Conservation (phyloP, 1,284 basidiomycete species). For the Leccinum angustisporum region DNA sequence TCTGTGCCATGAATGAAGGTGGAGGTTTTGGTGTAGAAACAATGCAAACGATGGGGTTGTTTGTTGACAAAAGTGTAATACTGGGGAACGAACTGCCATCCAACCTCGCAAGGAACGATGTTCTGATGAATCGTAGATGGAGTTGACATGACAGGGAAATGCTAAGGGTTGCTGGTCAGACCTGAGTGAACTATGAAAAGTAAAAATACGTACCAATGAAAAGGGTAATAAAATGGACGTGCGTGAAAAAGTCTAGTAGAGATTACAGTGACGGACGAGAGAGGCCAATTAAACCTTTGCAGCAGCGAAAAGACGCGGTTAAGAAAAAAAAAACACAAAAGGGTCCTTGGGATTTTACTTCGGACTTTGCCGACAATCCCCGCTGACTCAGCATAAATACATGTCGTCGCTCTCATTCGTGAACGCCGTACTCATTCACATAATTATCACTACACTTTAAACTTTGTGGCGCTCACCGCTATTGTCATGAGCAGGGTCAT, state of each 20-base stretch:
- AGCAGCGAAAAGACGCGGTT: slow-evolving; percentile 26
- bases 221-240: slow-evolving; percentile 37
- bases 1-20: slow-evolving; percentile 96
- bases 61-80: slow-evolving; percentile 99
- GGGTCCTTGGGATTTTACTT: slow-evolving; percentile 28
- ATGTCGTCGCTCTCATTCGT: neutral
- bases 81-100: slow-evolving; percentile 96
- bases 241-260: slow-evolving; percentile 38
- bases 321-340: slow-evolving; percentile 18
- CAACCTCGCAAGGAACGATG: slow-evolving; percentile 85
- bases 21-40: slow-evolving; percentile 98
- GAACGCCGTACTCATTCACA: slow-evolving; percentile 12
- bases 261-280: slow-evolving; percentile 32
- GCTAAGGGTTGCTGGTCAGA: slow-evolving; percentile 21
- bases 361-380: slow-evolving; percentile 28
- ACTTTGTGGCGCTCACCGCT: slow-evolving; percentile 25
- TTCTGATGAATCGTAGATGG: slow-evolving; percentile 44
- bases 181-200: neutral
- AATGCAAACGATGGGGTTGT: slow-evolving; percentile 93
- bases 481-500: slow-evolving; percentile 19
- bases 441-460: too few relatives aligned
- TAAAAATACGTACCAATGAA: slow-evolving; percentile 25
- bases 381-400: slow-evolving; percentile 26
- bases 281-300: slow-evolving; percentile 33
- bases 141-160: slow-evolving; percentile 33